Evolutionary conservation across 2,329 filamentous ascomycete genomes (phyloP).

Genomic region (Fusarium agapanthi): DNA sequence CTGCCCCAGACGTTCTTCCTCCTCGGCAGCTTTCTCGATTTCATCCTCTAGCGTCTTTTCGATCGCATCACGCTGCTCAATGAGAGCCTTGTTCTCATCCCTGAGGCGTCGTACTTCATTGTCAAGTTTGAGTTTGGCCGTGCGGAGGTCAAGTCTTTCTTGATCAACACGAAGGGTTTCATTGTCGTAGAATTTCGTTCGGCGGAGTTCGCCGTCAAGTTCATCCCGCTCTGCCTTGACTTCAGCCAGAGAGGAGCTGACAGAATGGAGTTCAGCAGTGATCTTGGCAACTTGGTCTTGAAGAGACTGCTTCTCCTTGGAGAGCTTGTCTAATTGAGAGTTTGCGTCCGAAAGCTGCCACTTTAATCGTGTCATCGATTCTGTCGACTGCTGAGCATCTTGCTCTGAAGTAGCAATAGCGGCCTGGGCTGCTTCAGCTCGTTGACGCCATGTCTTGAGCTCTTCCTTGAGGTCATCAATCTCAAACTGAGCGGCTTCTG

Average conservation of each 20-base stretch:
- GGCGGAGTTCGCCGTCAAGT: slow-evolving; percentile 67
- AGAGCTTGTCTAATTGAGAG: slow-evolving; percentile 62
- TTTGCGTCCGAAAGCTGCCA: slow-evolving; percentile 67
- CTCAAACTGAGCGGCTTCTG: slow-evolving; percentile 39
- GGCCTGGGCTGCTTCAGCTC: slow-evolving; percentile 39
- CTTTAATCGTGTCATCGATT: slow-evolving; percentile 61
- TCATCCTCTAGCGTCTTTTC: slow-evolving; percentile 73
- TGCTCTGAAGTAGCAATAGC: slow-evolving; percentile 46
- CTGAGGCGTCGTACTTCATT: slow-evolving; percentile 70
- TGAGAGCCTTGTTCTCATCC: slow-evolving; percentile 68
- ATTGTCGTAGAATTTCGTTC: slow-evolving; percentile 62
- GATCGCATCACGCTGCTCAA: slow-evolving; percentile 64
- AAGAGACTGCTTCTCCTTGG: slow-evolving; percentile 68
- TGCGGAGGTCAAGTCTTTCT: slow-evolving; percentile 74
- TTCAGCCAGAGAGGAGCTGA: slow-evolving; percentile 65
- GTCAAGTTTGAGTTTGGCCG: slow-evolving; percentile 73
- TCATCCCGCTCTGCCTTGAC: slow-evolving; percentile 73
- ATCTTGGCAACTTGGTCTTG: slow-evolving; percentile 70
- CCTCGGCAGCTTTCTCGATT: slow-evolving; percentile 70
- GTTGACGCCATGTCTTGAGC: slow-evolving; percentile 42
- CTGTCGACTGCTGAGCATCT: slow-evolving; percentile 47
- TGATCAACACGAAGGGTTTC: slow-evolving; percentile 71
- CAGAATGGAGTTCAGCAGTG: slow-evolving; percentile 67
- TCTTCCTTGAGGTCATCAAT: slow-evolving; percentile 34
- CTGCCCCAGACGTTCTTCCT: slow-evolving; percentile 69